These are phyloP conservation scores for Diplotaxis tenuifolia DNA, from an alignment of 345 rosid species.

Conservation along the genomic window DNA sequence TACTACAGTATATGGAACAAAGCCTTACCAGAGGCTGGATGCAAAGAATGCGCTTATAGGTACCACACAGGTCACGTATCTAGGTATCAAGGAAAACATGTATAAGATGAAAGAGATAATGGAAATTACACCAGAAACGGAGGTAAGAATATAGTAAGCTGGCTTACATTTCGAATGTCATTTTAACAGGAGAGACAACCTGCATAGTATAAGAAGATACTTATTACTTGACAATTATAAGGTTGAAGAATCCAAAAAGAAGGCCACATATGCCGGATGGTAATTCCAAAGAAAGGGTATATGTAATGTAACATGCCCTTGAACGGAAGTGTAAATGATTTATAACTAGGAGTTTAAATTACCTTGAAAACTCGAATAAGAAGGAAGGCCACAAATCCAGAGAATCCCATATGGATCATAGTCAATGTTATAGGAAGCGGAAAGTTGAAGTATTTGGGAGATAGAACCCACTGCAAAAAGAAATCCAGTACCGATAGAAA, in stretches of 20 bases:
- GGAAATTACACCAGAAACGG: not conserved
- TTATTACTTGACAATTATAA: not conserved
- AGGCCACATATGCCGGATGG: not conserved
- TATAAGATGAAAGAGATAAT: conserved; percentile 14
- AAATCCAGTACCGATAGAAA: not conserved
- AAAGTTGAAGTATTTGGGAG: conserved; percentile 86
- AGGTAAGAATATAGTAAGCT: not conserved
- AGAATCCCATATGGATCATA: conserved; percentile 94
- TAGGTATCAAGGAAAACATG: conserved; percentile 35
- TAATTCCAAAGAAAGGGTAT: not conserved
- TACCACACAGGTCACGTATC: conserved; percentile 87
- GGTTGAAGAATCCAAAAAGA: not conserved
- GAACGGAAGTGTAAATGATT: not conserved
- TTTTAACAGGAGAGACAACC: conserved; percentile 94
- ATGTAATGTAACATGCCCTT: not conserved
- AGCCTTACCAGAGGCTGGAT: conserved; percentile 91
- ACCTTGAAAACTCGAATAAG: conserved; percentile 96
- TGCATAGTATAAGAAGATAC: conserved; percentile 37
- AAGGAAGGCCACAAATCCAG: conserved; percentile 70
- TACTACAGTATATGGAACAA: conserved; percentile 6
- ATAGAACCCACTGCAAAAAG: conserved; percentile 89
- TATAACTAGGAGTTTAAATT: not conserved
- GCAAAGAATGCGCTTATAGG: conserved; percentile 97
- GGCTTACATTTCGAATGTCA: conserved; percentile 90
- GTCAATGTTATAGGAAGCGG: conserved; percentile 89